Conservation (phyloP, 164 flowering plant genomes). For the Vitis amurensis region DNA sequence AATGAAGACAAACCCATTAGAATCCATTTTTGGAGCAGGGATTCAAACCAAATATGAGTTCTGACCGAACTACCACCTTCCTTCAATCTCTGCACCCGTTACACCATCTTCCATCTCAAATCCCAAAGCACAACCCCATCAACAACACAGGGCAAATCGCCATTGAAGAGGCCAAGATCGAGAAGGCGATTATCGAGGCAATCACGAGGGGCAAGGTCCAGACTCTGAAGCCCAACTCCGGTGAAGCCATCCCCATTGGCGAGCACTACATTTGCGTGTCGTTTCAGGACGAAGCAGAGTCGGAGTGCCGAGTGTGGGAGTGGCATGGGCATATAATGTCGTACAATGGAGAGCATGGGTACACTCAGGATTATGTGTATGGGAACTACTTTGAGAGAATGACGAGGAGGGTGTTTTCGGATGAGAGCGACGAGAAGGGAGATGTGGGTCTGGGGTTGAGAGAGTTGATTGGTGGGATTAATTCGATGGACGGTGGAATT, state of each 20-base stretch:
- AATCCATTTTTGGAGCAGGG: too few relatives aligned
- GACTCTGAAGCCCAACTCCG: slow-evolving; percentile 81
- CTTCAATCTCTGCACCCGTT: too few relatives aligned
- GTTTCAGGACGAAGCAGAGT: slow-evolving; percentile 59
- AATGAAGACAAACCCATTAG: too few relatives aligned
- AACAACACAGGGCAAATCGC: too few relatives aligned
- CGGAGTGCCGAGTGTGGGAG: slow-evolving; percentile 94
- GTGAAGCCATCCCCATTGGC: slow-evolving; percentile 77
- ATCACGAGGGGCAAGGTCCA: slow-evolving; percentile 42
- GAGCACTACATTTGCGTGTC: slow-evolving; percentile 88
- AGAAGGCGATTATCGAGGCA: too few relatives aligned
- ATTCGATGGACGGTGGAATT: slow-evolving; percentile 45
- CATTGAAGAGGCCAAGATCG: too few relatives aligned
- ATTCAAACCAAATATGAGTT: too few relatives aligned
- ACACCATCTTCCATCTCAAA: too few relatives aligned
- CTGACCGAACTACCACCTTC: too few relatives aligned
- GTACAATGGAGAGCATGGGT: slow-evolving; percentile 81
- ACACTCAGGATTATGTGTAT: slow-evolving; percentile 79
- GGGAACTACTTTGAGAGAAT: slow-evolving; percentile 91
- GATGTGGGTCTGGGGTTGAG: slow-evolving; percentile 61
- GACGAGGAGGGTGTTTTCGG: slow-evolving; percentile 20
- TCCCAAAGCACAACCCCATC: too few relatives aligned
- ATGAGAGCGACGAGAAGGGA: slow-evolving; percentile 19
- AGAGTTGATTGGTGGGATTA: slow-evolving; percentile 61
- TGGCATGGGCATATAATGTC: slow-evolving; percentile 97